Conservation (phyloP, 768 basidiomycete genomes). For the Calocera cornea region DNA sequence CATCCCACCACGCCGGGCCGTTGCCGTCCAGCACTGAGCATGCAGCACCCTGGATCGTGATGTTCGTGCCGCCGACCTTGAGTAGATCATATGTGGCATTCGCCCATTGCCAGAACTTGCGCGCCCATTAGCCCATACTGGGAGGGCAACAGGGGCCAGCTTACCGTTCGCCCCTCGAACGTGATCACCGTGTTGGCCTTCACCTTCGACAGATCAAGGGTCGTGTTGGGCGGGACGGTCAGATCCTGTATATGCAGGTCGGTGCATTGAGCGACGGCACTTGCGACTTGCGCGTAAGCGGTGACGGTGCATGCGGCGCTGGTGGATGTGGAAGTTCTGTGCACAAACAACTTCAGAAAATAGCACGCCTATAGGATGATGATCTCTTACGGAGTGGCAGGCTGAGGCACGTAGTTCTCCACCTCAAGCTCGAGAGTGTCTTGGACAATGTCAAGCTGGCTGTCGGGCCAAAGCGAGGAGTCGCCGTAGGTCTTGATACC, state of each 20-base stretch:
- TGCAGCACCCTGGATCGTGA: conserved; percentile 13
- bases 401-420: conserved; percentile 6
- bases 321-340: conserved; percentile 4
- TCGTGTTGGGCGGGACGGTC: conserved; percentile 10
- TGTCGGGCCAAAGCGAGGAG: conserved; percentile 10
- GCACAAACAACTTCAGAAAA: background rate
- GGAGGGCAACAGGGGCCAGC: background rate
- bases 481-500: conserved; percentile 12
- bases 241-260: conserved; percentile 10
- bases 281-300: conserved; percentile 9
- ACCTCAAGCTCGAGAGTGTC: conserved; percentile 8
- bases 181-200: conserved; percentile 10
- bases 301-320: conserved; percentile 11
- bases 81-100: conserved; percentile 12
- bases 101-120: conserved; percentile 9
- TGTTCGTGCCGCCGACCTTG: conserved; percentile 12
- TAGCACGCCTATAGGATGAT: background rate
- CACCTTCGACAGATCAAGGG: conserved; percentile 11
- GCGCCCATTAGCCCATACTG: background rate
- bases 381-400: conserved; percentile 7
- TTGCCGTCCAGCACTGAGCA: conserved; percentile 13
- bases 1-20: conserved; percentile 14
- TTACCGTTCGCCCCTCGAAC: conserved; percentile 9
- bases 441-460: conserved; percentile 7
- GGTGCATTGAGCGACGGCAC: conserved; percentile 6